Evolutionary conservation across 2,329 filamentous ascomycete species (phyloP), one percentile per base, ranked within the genome.

Genomic region (Daldinia sp.): DNA sequence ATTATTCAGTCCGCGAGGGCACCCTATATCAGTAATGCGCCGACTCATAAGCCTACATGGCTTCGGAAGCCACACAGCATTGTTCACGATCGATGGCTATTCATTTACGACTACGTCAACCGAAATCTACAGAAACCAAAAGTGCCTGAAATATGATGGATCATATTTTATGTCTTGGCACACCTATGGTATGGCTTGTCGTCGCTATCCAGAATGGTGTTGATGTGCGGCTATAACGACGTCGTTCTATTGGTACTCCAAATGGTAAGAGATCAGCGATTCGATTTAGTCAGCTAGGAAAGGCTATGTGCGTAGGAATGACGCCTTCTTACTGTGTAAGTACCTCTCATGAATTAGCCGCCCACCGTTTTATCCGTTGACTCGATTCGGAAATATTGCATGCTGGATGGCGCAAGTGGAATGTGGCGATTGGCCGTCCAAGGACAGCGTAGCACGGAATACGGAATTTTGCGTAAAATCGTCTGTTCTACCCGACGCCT

Each of bases 391-490:
- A 48, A 27, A 41, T 29, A 41, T 19, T 15, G 13, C 47, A 50
- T 47, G n/a, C 19, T 49, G 11, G 21, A 52, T 64, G 63, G 59
- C 55, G 51, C 15, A 23, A 10, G 39, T 29, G 27, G 34, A 10
- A 47, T 29, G 27, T 39, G 53, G 19, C 7, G 35, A 29, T 15
- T 13, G 25, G 39, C 11, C 39, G 10, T 43, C 21, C 4, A 43
- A 43, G 19, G 19, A 43, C 13, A 43, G 19, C 10, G 19, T 25
- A 15, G 27, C 13, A 45, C 39, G 39, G 27, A n/a, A 7, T 23
- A 27, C 13, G n/a, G 13, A 45, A 27, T 25, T 45, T 13, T 27
- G 21, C 10, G 10, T 45, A 45, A 3, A 9, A n/a, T 27, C 5
- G 23, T 27, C 6, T 11, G 21, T 7, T 43, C 6, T 15, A 45